Percentiles rank a stretch among this genome's conserved stretches.
Conservation (phyloP, 345 rosid species). For the Hibiscus syriacus region DNA sequence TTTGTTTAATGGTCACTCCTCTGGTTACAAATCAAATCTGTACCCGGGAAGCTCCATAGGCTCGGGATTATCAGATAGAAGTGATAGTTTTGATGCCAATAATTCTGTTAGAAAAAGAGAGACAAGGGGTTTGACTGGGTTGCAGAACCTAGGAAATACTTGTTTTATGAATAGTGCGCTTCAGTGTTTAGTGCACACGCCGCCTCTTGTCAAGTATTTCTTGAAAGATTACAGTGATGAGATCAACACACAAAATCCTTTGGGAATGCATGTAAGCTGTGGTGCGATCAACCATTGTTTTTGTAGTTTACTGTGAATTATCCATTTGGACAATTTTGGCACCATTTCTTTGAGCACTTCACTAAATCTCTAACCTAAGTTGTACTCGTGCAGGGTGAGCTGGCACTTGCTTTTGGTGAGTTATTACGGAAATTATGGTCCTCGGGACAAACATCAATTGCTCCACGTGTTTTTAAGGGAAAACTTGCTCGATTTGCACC, state of each 20-base stretch:
- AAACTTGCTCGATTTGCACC: conserved; percentile 88
- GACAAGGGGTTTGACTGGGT: conserved; percentile 75
- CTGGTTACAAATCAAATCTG: conserved; percentile 29
- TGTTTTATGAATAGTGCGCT: conserved; percentile 96
- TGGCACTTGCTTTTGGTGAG: conserved; percentile 84
- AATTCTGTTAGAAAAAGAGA: conserved; percentile 43
- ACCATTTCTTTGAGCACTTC: neutral
- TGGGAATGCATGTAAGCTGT: conserved; percentile 80
- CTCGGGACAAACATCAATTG: conserved; percentile 49
- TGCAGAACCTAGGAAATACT: conserved; percentile 93
- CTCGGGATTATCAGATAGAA: conserved; percentile 27
- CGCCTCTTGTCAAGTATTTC: conserved; percentile 78
- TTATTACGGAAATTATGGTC: conserved; percentile 85
- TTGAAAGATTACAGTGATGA: conserved; percentile 70
- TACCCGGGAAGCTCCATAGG: conserved; percentile 34
- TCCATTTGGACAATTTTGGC: neutral
- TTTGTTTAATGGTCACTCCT: conserved; percentile 62
- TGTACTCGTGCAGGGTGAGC: conserved; percentile 79
- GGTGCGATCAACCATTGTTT: conserved; percentile 3
- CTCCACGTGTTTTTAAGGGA: conserved; percentile 77
- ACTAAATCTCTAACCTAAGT: conserved; percentile 19
- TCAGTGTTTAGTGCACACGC: conserved; percentile 88
- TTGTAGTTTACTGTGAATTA: conserved; percentile 3
- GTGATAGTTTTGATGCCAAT: conserved; percentile 35
- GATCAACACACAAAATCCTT: conserved; percentile 72